A percentile compares a stretch with the other conserved stretches of the same genome.
Evolutionary conservation across 2,329 filamentous ascomycete species (phyloP).

Genomic region (Trichoderma polysporum): DNA sequence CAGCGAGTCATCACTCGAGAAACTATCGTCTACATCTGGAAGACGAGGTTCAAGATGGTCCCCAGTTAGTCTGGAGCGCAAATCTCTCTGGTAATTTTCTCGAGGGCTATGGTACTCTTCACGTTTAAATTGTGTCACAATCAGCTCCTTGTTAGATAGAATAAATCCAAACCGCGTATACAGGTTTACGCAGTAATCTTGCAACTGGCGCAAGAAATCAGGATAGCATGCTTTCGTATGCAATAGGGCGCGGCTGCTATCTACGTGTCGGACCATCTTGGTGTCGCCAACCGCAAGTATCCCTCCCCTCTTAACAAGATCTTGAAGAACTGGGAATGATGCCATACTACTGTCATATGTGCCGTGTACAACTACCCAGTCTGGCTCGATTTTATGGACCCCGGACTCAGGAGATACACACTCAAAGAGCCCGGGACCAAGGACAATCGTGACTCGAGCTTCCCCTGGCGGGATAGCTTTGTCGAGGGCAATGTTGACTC

Average conservation of each 20-base stretch:
- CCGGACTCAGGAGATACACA: not conserved
- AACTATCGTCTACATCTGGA: too few species aligned
- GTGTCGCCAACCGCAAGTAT: not conserved
- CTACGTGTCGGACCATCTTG: not conserved
- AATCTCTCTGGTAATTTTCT: not conserved
- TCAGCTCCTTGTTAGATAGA: not conserved
- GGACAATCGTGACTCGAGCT: not conserved
- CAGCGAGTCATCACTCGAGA: too few species aligned
- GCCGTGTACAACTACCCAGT: not conserved
- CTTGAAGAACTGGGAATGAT: not conserved
- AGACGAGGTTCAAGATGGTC: not conserved
- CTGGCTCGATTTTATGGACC: not conserved
- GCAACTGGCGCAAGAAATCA: not conserved
- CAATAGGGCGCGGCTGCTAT: too few species aligned
- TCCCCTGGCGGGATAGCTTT: not conserved
- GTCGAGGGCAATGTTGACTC: not conserved
- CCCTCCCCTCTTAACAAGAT: fast-evolving
- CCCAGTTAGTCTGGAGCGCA: not conserved
- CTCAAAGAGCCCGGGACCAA: not conserved
- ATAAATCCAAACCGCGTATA: not conserved
- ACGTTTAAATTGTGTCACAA: not conserved
- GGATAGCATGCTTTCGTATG: not conserved
- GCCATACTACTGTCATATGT: not conserved
- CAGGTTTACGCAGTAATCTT: not conserved
- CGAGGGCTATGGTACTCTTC: not conserved